Base-by-base conservation (phyloP, 2,329 filamentous ascomycete genomes). In the Lasiodiplodia hormozganensis region DNA sequence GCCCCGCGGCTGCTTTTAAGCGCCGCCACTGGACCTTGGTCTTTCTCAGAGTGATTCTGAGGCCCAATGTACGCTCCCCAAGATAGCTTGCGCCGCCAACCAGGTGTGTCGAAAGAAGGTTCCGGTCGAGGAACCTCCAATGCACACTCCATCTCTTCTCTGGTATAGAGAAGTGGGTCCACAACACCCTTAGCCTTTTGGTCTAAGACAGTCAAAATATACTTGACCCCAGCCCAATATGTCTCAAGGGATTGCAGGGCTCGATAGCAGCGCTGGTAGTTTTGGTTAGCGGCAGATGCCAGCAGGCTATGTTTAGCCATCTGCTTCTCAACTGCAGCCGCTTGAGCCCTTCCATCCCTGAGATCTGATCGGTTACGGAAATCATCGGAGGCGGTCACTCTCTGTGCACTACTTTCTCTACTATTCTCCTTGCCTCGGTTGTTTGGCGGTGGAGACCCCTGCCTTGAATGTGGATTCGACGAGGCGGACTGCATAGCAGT, bases 101-200 rank as follows among this genome's bases (percentile, higher is more conserved):
- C 82, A 47, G 84, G 83, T 28, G 83, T 82, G 3, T 82, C 84
- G 66, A 87, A 84, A 0, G 83, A 79, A 12, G 83, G 84, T 43
- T 85, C 81, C 18, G 78, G 79, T 31, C 82, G 85, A 4, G 85
- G 82, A 31, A 84, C 80, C 71, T 90, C 86, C 49, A 84, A 87
- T 3, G 88, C 88, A 74, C 88, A 90, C 76, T 93, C 92, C 79
- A 92, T 92, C 77, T 97, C 93, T 76, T 96, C 93, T 16, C 80
- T 81, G 0, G 86, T 88, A 71, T 89, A 89, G 11, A 89, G 76
- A 16, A 89, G 77, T 2, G 87, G 93, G 74, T 97, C 93, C 79
- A 90, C 92, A 47, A 95, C 92, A 0, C 93, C 93, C 76, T 95
- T 93, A 16, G 92, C 89, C 77, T 96, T 96, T 73, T 96, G 93